Evolutionary conservation across 2,329 filamentous ascomycete species (phyloP), one percentile per base, ranked within the genome.

Genomic region (Byssochlamys sp.): DNA sequence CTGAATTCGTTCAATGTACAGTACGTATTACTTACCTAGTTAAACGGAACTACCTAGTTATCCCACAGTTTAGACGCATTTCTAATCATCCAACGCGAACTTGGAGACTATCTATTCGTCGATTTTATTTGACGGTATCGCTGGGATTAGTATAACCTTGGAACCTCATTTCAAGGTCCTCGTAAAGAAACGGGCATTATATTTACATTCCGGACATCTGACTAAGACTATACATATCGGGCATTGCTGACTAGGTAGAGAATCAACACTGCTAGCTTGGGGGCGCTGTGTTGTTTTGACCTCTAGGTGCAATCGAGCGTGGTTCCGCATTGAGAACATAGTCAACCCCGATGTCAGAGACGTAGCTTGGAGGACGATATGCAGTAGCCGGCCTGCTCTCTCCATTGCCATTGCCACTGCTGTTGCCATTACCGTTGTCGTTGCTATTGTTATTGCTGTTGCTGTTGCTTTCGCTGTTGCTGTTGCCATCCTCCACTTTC

Each of bases 341-440:
- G 28, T 81, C 80, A 4, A 90, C 81, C 0, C 88, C 88, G 64
- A 91, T 86, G 9, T 92, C 88, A 0, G 86, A 89, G 3, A 81
- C 78, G 68, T 94, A 94, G 3, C 86, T 90, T 1, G 89, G 89
- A 3, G 89, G 89, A 1, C 88, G 79, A 59, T 73, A 73, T n/a
- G 67, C 66, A 19, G 67, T 54, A 59, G 53, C 65, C 49, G 29
- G 52, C 57, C 45, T 58, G 58, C 29, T 61, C 60, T 29, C 59
- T 60, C 27, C 62, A 45, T 52, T 61, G 27, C 49, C 61, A 55
- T 58, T 57, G 25, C 49, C 58, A 53, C 11, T 31, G 2, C 7
- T 31, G 7, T 31, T 31, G 29, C 7, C 7, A 9, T 31, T 31
- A 10, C 7, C 29, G 2, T 31, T 31, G 2, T 9, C 29, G 11